phyloP scores from a whole-genome alignment of 495 filamentous ascomycete genomes.

The Lophiostoma macrostomum region DNA sequence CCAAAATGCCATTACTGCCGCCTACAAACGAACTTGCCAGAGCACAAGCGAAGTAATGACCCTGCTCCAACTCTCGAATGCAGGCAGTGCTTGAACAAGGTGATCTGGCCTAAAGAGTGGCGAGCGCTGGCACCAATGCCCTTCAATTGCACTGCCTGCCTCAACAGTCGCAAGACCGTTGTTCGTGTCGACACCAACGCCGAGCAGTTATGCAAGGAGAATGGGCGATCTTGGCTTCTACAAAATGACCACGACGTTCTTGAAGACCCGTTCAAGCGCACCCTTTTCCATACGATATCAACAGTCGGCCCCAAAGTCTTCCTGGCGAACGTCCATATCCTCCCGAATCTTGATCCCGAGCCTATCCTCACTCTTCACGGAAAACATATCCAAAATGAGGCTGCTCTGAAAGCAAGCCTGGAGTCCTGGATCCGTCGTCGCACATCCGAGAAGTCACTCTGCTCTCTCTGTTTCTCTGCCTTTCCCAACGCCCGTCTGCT shows the following conservation, averaged over 20 bases:
- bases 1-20: too few species aligned
- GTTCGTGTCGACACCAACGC: conserved; percentile 43
- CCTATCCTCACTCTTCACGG: conserved; percentile 33
- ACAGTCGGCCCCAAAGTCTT: conserved; percentile 24
- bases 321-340: conserved; percentile 34
- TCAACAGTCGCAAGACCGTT: too few species aligned
- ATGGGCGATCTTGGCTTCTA: conserved; percentile 43
- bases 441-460: too few species aligned
- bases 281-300: conserved; percentile 43
- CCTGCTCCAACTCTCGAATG: too few species aligned
- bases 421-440: conserved; percentile 39
- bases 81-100: too few species aligned
- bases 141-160: too few species aligned
- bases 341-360: conserved; percentile 32
- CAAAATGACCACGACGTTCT: conserved; percentile 37
- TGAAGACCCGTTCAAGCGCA: conserved; percentile 40
- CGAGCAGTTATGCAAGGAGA: conserved; percentile 38
- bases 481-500: too few species aligned
- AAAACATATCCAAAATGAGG: conserved; percentile 45
- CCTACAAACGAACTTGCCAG: too few species aligned
- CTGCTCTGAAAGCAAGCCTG: conserved; percentile 37
- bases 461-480: too few species aligned
- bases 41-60: too few species aligned
- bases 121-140: too few species aligned
- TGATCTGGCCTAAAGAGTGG: too few species aligned